Conservation (phyloP, 345 rosid species). For the Eucalyptus caleyi region DNA sequence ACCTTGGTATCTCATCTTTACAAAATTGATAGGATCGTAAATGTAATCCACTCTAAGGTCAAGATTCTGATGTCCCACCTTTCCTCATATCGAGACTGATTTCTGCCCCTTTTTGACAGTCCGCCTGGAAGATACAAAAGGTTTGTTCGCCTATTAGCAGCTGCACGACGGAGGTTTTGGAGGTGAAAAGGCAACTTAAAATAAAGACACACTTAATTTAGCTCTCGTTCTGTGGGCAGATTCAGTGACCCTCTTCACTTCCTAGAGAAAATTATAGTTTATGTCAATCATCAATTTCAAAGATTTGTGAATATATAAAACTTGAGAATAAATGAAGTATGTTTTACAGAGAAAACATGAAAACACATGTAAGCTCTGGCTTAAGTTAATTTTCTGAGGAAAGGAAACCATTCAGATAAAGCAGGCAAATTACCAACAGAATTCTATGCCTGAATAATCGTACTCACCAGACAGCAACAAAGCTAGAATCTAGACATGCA, state of each 20-base stretch:
- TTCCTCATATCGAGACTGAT: constrained; percentile 31
- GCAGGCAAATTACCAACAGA: background rate
- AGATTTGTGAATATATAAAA: too few species aligned
- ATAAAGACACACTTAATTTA: constrained; percentile 2
- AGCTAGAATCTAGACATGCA: background rate
- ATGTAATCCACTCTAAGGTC: background rate
- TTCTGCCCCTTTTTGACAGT: constrained; percentile 60
- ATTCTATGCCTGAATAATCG: background rate
- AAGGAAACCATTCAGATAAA: too few species aligned
- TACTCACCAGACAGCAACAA: background rate
- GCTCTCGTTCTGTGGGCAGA: too few species aligned
- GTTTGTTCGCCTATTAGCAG: constrained; percentile 25
- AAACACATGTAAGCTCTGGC: too few species aligned
- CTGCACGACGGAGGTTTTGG: constrained; percentile 28
- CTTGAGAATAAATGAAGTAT: too few species aligned
- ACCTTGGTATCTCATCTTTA: too few species aligned
- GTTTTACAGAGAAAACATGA: too few species aligned
- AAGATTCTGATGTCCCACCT: constrained; percentile 6
- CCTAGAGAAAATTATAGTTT: too few species aligned
- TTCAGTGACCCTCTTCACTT: too few species aligned
- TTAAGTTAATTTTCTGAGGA: too few species aligned
- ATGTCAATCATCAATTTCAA: too few species aligned
- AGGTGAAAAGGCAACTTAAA: constrained; percentile 17
- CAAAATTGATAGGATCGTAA: background rate
- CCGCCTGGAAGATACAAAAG: constrained; percentile 52